Percentiles rank a stretch among this genome's conserved stretches.
Evolutionary conservation across 768 basidiomycete species (phyloP).

Genomic region (Boletus subparvulus): DNA sequence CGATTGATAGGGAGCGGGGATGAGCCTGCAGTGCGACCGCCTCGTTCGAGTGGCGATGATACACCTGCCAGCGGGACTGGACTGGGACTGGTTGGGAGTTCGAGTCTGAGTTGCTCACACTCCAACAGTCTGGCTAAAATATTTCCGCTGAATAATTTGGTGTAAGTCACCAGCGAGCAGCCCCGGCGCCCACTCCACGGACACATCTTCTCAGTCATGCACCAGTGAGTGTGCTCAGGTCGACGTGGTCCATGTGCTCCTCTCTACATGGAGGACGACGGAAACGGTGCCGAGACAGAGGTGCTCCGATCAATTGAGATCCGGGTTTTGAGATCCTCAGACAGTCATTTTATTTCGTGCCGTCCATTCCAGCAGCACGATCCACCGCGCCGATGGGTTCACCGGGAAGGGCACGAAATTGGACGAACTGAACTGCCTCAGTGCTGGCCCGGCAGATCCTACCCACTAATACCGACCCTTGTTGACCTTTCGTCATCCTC

Average conservation of each 20-base stretch:
- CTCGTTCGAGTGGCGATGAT: conserved; percentile 2
- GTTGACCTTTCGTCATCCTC: not conserved
- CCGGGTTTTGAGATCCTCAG: conserved; percentile 25
- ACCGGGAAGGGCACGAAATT: not conserved
- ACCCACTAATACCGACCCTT: not conserved
- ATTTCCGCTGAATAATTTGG: conserved; percentile 28
- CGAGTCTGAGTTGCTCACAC: conserved; percentile 22
- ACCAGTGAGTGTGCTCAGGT: not conserved
- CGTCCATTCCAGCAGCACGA: not conserved
- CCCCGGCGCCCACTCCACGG: not conserved
- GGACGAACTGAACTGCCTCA: not conserved
- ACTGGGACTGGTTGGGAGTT: conserved; percentile 5
- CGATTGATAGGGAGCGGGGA: conserved; percentile 17
- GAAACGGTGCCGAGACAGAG: conserved; percentile 27
- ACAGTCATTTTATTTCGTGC: not conserved
- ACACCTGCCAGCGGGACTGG: not conserved
- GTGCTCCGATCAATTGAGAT: conserved; percentile 30
- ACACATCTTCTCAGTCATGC: not conserved
- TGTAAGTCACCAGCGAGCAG: conserved; percentile 3
- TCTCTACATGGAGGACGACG: not conserved
- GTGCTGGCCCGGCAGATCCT: not conserved
- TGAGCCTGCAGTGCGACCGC: not conserved
- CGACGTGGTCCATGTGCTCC: conserved; percentile 3
- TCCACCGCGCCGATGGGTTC: not conserved
- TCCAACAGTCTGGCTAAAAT: conserved; percentile 20